phyloP scores from a whole-genome alignment of 768 basidiomycete genomes.

The Kwoniella heveanensis region DNA sequence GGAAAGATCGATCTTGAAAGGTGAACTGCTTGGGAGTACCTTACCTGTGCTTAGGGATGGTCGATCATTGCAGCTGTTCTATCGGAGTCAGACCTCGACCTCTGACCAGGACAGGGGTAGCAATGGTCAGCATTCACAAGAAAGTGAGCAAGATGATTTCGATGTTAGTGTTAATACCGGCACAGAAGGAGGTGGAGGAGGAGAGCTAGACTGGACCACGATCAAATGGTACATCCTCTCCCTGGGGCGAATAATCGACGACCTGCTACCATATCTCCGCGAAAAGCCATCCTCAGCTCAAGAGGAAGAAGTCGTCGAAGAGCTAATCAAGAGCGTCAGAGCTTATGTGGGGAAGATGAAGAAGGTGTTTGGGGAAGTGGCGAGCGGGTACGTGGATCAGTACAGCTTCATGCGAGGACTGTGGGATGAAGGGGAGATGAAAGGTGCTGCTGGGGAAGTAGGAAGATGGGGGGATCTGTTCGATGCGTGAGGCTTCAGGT shows the following conservation, averaged over 20 bases:
- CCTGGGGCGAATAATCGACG: slow-evolving; percentile 29
- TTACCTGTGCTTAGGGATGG: slow-evolving; percentile 27
- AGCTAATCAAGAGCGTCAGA: slow-evolving; percentile 28
- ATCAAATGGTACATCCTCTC: slow-evolving; percentile 24
- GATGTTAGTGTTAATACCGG: not conserved
- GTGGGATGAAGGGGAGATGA: slow-evolving; percentile 47
- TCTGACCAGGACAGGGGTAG: not conserved
- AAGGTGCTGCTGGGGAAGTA: slow-evolving; percentile 38
- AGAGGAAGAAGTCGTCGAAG: slow-evolving; percentile 17
- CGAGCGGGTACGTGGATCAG: slow-evolving; percentile 39
- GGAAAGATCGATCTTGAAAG: slow-evolving; percentile 32
- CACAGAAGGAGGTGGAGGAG: not conserved
- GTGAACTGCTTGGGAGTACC: not conserved
- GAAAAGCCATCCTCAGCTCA: not conserved
- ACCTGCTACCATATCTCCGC: slow-evolving; percentile 22
- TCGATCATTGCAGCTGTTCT: slow-evolving; percentile 16
- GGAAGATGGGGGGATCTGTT: slow-evolving; percentile 45
- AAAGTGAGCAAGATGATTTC: too few species aligned
- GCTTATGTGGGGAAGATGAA: slow-evolving; percentile 43
- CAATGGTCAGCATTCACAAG: too few species aligned
- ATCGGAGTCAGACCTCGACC: not conserved
- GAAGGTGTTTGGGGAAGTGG: slow-evolving; percentile 50
- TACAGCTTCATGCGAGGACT: slow-evolving; percentile 42
- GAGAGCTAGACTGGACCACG: slow-evolving; percentile 37
- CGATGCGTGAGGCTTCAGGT: too few species aligned